Base-by-base conservation (phyloP, 805 yeast genomes). In the Candida coleopterorum region DNA sequence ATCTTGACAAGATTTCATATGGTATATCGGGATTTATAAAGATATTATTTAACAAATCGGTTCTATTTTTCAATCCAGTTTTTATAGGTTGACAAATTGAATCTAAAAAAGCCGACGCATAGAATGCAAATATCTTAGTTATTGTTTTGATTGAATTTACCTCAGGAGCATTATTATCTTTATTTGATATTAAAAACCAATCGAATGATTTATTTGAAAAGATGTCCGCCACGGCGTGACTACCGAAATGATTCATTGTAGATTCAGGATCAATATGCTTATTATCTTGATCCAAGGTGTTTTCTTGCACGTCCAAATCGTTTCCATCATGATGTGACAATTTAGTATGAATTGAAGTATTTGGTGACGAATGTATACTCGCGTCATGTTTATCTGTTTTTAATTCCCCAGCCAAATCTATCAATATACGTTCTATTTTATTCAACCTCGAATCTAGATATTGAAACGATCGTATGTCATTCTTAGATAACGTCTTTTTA, bases 141-240 rank as follows among this genome's bases (percentile, higher is more conserved):
- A 62, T 8, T 39, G 53, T 52, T 12, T 45, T 43, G 17, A 66
- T 40, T 11, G 64, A 62, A 4, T 42, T 31, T 55, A 15, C 18
- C 14, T 33, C 36, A 25, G 24, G 11, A 7, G 25, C 9, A 18
- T 9, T 18, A 18, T 25, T 25, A 4, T 21, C 16, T 12, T 22
- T 11, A 5, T 16, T 11, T 8, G 8, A 32, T 11, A 15, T 12
- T 4, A 23, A 22, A 24, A 6, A 8, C 6, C 4, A 35, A 18
- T 46, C 49, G 37, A 63, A 35, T 9, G 64, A 58, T 35, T 56
- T 55, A 11, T 51, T 46, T 2, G 68, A 60, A 30, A 62, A 56
- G 3, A 64, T 56, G 21, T 58, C 48, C 34, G 59, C 35, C 23
- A 61, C 50, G 8, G 68, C 60, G 37, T 64, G 71, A 26, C 58